Conservation (phyloP, 257 asterid species). For the Cinchona pubescens region DNA sequence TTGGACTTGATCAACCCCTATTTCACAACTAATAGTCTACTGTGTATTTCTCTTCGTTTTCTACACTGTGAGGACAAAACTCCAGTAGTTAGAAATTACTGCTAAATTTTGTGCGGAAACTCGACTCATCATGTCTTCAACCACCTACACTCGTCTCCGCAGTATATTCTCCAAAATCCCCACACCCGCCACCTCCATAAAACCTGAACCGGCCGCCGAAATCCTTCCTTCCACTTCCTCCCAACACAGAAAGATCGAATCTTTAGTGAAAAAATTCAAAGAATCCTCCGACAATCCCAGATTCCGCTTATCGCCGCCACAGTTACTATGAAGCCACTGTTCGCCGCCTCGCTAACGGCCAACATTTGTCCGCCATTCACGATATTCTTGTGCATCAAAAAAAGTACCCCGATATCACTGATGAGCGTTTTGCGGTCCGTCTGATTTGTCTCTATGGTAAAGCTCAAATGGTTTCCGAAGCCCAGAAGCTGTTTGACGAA, state of each 20-base stretch:
- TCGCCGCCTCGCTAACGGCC: constrained; percentile 8
- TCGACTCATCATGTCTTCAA: too few species aligned
- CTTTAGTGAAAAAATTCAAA: constrained; percentile 18
- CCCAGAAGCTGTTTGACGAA: constrained; percentile 53
- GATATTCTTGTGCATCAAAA: constrained; percentile 24
- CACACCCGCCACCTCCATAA: background rate
- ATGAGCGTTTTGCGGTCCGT: constrained; percentile 19
- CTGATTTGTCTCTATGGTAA: constrained; percentile 39
- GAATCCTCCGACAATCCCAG: background rate
- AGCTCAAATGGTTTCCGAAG: constrained; percentile 42
- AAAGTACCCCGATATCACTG: constrained; percentile 19
- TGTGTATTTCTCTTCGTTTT: too few species aligned
- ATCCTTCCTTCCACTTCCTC: background rate
- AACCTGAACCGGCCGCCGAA: background rate
- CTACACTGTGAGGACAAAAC: too few species aligned
- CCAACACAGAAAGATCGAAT: background rate
- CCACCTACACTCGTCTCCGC: constrained; percentile 14
- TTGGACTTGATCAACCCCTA: too few species aligned
- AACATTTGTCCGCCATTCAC: constrained; percentile 19
- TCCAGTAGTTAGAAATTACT: too few species aligned
- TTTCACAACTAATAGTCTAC: too few species aligned
- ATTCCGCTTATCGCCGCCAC: constrained; percentile 14
- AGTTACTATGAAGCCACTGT: constrained; percentile 10
- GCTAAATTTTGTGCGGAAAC: too few species aligned
- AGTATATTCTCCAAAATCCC: constrained; percentile 12